phyloP scores from a whole-genome alignment of 1,284 basidiomycete species.

The Tilletia caries region DNA sequence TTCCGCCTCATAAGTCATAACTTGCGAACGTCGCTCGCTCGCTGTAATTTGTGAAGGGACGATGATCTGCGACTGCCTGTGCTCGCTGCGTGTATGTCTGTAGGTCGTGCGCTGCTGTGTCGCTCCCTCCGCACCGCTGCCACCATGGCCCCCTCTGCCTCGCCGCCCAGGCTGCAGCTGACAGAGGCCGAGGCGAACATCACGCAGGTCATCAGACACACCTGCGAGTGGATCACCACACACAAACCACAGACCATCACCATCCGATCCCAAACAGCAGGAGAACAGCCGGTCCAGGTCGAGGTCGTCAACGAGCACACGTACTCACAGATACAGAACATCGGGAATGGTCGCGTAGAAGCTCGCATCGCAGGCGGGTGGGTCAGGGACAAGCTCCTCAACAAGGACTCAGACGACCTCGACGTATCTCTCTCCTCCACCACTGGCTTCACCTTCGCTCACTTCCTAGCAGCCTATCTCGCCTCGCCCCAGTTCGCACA shows the following conservation, averaged over 20 bases:
- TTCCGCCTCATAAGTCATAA: too few species aligned
- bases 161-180: neutral
- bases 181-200: constrained; percentile 4
- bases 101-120: too few species aligned
- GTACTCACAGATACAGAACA: neutral
- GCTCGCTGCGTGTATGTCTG: too few species aligned
- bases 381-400: constrained; percentile 95
- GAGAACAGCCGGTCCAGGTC: neutral
- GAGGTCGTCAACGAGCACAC: constrained; percentile 8
- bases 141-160: neutral
- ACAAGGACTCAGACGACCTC: constrained; percentile 80
- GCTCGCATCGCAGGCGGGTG: constrained; percentile 74
- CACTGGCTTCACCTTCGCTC: constrained; percentile 86
- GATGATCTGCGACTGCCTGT: too few species aligned
- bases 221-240: constrained; percentile 12
- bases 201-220: neutral
- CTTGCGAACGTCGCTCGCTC: too few species aligned
- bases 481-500: constrained; percentile 59
- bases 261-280: neutral
- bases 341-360: constrained; percentile 15
- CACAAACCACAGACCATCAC: neutral
- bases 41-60: too few species aligned
- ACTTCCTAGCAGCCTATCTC: constrained; percentile 70
- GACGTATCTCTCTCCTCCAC: constrained; percentile 82
- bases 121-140: neutral